A percentile compares a stretch with the other conserved stretches of the same genome.
These are phyloP conservation scores for Rhodotorula glutinis DNA, from an alignment of 1,284 basidiomycete species.

Conservation along the genomic window DNA sequence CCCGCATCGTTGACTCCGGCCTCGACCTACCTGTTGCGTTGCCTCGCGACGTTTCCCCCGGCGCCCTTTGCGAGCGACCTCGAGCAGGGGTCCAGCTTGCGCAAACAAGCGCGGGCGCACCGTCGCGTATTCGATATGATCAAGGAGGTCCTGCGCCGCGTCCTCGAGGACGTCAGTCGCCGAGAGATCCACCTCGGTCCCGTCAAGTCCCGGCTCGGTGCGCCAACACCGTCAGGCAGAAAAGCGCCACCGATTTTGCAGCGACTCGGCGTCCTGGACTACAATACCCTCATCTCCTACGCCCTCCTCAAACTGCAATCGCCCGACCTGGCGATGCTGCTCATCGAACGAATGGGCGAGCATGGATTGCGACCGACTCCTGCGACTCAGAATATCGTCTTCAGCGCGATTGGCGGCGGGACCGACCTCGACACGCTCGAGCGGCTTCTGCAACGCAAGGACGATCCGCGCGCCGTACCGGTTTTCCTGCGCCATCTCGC, in stretches of 20 bases:
- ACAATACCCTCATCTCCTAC: constrained; percentile 31
- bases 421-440: neutral
- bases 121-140: constrained; percentile 13
- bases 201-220: neutral
- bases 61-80: constrained; percentile 7
- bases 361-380: constrained; percentile 14
- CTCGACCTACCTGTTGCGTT: neutral
- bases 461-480: constrained; percentile 15
- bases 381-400: constrained; percentile 27
- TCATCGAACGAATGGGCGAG: constrained; percentile 18
- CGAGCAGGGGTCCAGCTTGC: neutral
- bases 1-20: neutral
- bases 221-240: neutral
- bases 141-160: constrained; percentile 14
- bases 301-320: constrained; percentile 23
- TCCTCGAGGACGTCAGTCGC: constrained; percentile 16
- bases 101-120: constrained; percentile 4
- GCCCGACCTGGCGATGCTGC: constrained; percentile 19
- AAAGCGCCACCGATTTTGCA: neutral
- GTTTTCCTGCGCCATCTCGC: constrained; percentile 15
- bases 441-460: neutral
- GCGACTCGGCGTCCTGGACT: constrained; percentile 8
- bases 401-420: neutral
- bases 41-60: constrained; percentile 5
- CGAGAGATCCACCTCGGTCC: constrained; percentile 7